Evolutionary conservation across 2,329 filamentous ascomycete species (phyloP).

Genomic region (Verticillium tricorpus): DNA sequence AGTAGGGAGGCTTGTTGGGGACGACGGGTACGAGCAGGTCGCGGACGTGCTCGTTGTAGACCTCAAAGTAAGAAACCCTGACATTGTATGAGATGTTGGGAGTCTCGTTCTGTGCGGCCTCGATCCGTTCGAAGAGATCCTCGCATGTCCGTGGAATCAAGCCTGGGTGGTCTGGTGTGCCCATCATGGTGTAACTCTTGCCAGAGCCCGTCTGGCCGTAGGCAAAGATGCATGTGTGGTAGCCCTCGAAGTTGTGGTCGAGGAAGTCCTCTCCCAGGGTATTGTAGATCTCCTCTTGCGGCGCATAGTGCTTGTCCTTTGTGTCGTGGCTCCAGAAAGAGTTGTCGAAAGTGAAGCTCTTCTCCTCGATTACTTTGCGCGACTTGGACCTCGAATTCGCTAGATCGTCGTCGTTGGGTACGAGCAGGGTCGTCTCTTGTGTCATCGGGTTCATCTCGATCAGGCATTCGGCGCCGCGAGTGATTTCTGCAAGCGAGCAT

Average conservation of each 20-base stretch:
- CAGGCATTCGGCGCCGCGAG: constrained; percentile 77
- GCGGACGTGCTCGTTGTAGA: constrained; percentile 98
- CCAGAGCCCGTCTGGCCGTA: constrained; percentile 97
- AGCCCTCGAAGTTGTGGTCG: constrained; percentile 98
- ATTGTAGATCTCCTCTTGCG: constrained; percentile 91
- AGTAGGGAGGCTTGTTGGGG: constrained; percentile 72
- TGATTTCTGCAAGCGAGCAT: constrained; percentile 57
- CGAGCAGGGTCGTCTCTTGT: constrained; percentile 76
- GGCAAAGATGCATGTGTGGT: constrained; percentile 98
- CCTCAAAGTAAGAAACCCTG: constrained; percentile 96
- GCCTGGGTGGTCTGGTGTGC: constrained; percentile 75
- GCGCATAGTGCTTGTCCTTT: constrained; percentile 77
- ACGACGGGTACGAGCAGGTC: constrained; percentile 77
- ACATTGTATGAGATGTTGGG: constrained; percentile 96
- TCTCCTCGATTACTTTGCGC: constrained; percentile 77
- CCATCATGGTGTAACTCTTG: constrained; percentile 99
- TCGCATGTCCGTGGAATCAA: constrained; percentile 94
- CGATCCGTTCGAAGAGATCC: constrained; percentile 91
- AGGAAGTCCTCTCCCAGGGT: constrained; percentile 93
- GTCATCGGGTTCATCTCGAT: constrained; percentile 86
- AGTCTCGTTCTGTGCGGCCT: constrained; percentile 68
- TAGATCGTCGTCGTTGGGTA: constrained; percentile 54
- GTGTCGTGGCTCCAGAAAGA: constrained; percentile 95
- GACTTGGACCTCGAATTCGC: constrained; percentile 56
- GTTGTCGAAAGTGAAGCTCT: constrained; percentile 92